Conservation (phyloP, 2,329 filamentous ascomycete genomes). For the Dothideomycetidae sp. region DNA sequence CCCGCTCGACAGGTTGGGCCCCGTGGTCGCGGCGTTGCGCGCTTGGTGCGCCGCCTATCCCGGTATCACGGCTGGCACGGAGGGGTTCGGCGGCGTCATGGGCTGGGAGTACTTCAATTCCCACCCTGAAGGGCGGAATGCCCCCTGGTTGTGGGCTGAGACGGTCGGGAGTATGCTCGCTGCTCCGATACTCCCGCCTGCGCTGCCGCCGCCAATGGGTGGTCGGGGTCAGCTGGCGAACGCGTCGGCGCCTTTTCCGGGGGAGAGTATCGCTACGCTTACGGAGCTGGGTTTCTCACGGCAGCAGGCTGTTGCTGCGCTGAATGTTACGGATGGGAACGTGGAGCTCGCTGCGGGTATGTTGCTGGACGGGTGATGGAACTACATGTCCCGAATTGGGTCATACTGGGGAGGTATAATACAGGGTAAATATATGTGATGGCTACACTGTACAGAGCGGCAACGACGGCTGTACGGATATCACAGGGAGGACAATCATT, state of each 20-base stretch:
- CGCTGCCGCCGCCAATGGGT: constrained; percentile 12
- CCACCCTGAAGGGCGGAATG: constrained; percentile 44
- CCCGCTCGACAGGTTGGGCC: constrained; percentile 40
- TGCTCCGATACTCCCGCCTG: constrained; percentile 21
- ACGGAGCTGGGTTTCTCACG: constrained; percentile 33
- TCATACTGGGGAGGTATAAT: too few species aligned
- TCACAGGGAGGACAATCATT: too few species aligned
- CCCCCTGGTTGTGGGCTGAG: constrained; percentile 67
- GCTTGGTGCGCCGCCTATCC: constrained; percentile 50
- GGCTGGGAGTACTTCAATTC: constrained; percentile 94
- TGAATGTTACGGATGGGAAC: constrained; percentile 36
- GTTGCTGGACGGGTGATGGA: constrained; percentile 29
- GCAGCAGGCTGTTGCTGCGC: constrained; percentile 32
- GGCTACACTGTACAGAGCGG: too few species aligned
- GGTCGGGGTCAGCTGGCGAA: constrained; percentile 17
- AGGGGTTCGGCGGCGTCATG: constrained; percentile 70
- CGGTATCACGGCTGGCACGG: background rate
- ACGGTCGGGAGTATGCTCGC: constrained; percentile 24
- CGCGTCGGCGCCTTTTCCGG: constrained; percentile 26
- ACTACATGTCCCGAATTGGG: too few species aligned
- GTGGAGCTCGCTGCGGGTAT: constrained; percentile 36
- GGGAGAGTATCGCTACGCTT: constrained; percentile 28
- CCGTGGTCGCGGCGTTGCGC: constrained; percentile 43
- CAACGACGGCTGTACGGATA: too few species aligned
- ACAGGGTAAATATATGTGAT: too few species aligned